A percentile compares a stretch with the other conserved stretches of the same genome.
Conservation (phyloP, 768 basidiomycete genomes). For the Glaciozyma martinii region DNA sequence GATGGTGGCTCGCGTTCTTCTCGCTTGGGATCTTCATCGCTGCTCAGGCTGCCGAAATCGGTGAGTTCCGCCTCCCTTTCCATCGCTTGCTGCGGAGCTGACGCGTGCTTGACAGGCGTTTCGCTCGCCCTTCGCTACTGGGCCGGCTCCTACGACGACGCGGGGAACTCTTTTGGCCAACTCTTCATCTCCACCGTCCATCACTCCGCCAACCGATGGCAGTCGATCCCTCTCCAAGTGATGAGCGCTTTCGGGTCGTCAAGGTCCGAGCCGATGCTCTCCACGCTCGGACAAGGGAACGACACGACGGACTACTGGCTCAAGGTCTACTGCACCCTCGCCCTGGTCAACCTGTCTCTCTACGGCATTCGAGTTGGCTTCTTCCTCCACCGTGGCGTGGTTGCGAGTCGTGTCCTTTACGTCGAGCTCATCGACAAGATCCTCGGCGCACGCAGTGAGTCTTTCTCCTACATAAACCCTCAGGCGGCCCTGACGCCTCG, state of each 20-base stretch:
- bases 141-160: constrained; percentile 26
- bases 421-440: constrained; percentile 36
- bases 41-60: constrained; percentile 18
- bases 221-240: not conserved
- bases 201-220: not conserved
- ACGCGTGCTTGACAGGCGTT: constrained; percentile 2
- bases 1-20: constrained; percentile 2
- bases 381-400: constrained; percentile 26
- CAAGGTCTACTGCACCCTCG: constrained; percentile 34
- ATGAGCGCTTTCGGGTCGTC: not conserved
- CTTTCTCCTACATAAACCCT: no score
- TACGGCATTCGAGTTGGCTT: constrained; percentile 24
- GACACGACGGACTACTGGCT: constrained; percentile 33
- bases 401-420: constrained; percentile 35
- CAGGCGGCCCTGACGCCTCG: not conserved
- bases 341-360: constrained; percentile 32
- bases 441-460: constrained; percentile 36
- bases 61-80: not conserved
- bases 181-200: constrained; percentile 5
- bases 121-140: constrained; percentile 28
- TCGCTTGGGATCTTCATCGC: constrained; percentile 1
- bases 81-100: not conserved
- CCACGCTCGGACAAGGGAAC: constrained; percentile 6
- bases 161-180: not conserved
- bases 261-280: not conserved